These are phyloP conservation scores for Dictyostelium purpureum DNA, from an alignment of 78 protist genomes.

Conservation along the genomic window DNA sequence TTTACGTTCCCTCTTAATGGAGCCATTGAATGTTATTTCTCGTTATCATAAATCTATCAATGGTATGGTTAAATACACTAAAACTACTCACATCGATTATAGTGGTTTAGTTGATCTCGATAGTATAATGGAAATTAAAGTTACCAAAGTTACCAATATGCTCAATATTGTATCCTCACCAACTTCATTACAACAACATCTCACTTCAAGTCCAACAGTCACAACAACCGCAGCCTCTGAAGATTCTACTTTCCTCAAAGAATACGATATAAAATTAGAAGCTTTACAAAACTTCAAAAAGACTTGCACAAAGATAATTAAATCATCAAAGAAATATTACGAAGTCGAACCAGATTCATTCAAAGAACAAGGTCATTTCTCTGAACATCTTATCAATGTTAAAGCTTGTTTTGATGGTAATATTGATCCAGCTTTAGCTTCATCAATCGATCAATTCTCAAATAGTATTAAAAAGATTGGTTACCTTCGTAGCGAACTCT, in stretches of 20 bases:
- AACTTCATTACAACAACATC: background rate
- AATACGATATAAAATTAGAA: slow-evolving; percentile 50
- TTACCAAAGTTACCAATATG: slow-evolving; percentile 10
- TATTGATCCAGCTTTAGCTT: slow-evolving; percentile 1
- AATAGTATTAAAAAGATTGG: slow-evolving; percentile 43
- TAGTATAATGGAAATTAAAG: slow-evolving; percentile 19
- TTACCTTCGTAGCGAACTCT: slow-evolving; percentile 23
- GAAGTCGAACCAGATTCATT: slow-evolving; percentile 55
- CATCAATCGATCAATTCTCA: slow-evolving; percentile 34
- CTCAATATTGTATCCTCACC: background rate
- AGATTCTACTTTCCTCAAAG: slow-evolving; percentile 35
- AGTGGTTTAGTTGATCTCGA: slow-evolving; percentile 45
- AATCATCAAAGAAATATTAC: slow-evolving; percentile 61
- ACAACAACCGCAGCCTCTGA: background rate
- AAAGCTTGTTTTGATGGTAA: slow-evolving; percentile 12
- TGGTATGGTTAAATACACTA: slow-evolving; percentile 74
- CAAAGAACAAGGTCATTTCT: slow-evolving; percentile 69
- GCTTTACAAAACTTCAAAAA: slow-evolving; percentile 40
- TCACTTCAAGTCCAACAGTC: background rate
- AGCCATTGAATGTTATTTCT: slow-evolving; percentile 26
- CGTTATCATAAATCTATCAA: slow-evolving; percentile 47
- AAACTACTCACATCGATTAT: slow-evolving; percentile 41
- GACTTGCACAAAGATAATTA: slow-evolving; percentile 37
- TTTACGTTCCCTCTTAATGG: slow-evolving; percentile 12
- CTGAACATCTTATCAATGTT: slow-evolving; percentile 8